phyloP scores from a whole-genome alignment of 805 yeast species.

The Jamesozyma piceae region DNA sequence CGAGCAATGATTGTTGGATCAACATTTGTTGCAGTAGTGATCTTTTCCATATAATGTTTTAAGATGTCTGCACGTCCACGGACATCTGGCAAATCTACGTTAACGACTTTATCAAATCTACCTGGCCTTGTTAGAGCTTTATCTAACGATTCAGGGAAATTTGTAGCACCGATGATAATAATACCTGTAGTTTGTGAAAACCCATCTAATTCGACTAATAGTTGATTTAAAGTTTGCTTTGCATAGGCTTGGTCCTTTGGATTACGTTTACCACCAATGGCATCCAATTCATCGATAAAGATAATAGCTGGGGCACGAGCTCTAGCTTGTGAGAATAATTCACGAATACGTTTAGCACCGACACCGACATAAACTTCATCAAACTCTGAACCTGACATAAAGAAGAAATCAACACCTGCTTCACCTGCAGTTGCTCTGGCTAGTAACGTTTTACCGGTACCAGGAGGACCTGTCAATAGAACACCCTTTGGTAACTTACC shows the following conservation, averaged over 20 bases:
- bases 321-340: constrained; percentile 84
- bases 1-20: constrained; percentile 87
- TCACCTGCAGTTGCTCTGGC: constrained; percentile 99
- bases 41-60: constrained; percentile 83
- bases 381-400: constrained; percentile 97
- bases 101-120: constrained; percentile 89
- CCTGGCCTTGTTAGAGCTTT: constrained; percentile 98
- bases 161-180: constrained; percentile 95
- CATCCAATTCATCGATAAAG: constrained; percentile 95
- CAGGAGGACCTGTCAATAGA: constrained; percentile 94
- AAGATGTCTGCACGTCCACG: constrained; percentile 92
- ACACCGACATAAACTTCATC: constrained; percentile 98
- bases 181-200: constrained; percentile 87
- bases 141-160: constrained; percentile 94
- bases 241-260: constrained; percentile 98
- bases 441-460: constrained; percentile 93
- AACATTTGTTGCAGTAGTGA: constrained; percentile 75
- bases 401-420: constrained; percentile 97
- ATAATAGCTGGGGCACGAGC: constrained; percentile 94
- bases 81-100: constrained; percentile 94
- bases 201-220: constrained; percentile 93
- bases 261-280: constrained; percentile 95
- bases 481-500: constrained; percentile 98
- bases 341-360: constrained; percentile 96
- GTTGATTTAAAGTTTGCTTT: constrained; percentile 91